Evolutionary conservation across 257 asterid genomes (phyloP).

Genomic region (Primulina eburnea): DNA sequence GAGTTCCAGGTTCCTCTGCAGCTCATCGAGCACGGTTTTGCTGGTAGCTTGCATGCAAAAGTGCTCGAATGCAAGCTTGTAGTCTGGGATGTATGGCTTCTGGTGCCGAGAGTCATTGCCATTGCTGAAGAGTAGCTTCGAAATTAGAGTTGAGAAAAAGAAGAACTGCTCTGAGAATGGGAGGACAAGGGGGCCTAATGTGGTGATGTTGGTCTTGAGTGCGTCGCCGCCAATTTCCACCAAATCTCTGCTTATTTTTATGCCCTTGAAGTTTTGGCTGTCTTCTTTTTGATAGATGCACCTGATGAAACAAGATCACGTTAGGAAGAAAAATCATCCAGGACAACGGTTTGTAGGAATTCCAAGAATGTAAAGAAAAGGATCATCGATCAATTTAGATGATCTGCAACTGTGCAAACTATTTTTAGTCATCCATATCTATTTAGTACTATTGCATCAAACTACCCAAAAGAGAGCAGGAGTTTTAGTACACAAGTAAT

Average conservation of each 20-base stretch:
- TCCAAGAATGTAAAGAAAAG: neutral
- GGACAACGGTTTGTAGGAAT: neutral
- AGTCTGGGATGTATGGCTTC: conserved; percentile 90
- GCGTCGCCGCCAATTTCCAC: conserved; percentile 87
- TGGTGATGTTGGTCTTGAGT: conserved; percentile 83
- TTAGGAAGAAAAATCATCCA: neutral
- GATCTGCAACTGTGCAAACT: no score
- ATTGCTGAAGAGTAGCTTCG: conserved; percentile 48
- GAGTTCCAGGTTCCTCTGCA: conserved; percentile 79
- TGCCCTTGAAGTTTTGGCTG: conserved; percentile 57
- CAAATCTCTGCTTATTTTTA: conserved; percentile 68
- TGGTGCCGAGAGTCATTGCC: conserved; percentile 28
- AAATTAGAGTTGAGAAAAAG: conserved; percentile 63
- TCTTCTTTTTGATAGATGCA: conserved; percentile 85
- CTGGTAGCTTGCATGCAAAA: conserved; percentile 90
- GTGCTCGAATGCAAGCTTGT: conserved; percentile 94
- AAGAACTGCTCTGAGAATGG: conserved; percentile 80
- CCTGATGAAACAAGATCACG: conserved; percentile 37
- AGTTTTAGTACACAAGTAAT: no score
- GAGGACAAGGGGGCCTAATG: conserved; percentile 74
- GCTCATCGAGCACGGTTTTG: conserved; percentile 79
- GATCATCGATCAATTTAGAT: no score
- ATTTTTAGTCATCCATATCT: no score
- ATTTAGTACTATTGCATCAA: no score
- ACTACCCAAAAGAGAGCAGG: no score